These are phyloP conservation scores for Thielaviopsis populi DNA, from an alignment of 2,329 filamentous ascomycete genomes.

Conservation along the genomic window DNA sequence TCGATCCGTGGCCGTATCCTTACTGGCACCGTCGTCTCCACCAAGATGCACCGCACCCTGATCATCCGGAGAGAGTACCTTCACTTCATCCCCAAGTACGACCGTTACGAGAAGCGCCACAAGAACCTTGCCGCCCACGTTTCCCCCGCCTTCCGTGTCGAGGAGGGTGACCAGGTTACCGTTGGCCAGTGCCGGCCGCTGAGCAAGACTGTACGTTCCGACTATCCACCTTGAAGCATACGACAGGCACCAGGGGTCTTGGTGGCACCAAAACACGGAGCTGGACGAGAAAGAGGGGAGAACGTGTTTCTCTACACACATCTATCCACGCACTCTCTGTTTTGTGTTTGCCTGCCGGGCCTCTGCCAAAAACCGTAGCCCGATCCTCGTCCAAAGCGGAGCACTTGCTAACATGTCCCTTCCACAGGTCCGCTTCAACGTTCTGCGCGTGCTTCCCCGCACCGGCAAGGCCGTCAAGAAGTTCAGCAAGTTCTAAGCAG, in stretches of 20 bases:
- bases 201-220: slow-evolving; percentile 86
- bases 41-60: slow-evolving; percentile 99
- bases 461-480: slow-evolving; percentile 95
- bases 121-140: slow-evolving; percentile 99
- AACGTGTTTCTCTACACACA: background rate
- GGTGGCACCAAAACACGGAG: background rate
- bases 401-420: slow-evolving; percentile 7
- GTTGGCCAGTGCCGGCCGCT: slow-evolving; percentile 99
- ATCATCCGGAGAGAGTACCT: slow-evolving; percentile 99
- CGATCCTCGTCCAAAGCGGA: background rate
- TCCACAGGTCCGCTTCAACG: slow-evolving; percentile 89
- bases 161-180: slow-evolving; percentile 98
- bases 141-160: slow-evolving; percentile 98
- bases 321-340: background rate
- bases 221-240: background rate
- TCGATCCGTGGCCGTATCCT: slow-evolving; percentile 99
- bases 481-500: slow-evolving; percentile 92
- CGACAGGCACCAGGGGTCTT: background rate
- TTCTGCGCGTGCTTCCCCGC: slow-evolving; percentile 93
- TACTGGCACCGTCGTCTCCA: slow-evolving; percentile 96
- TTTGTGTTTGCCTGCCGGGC: background rate
- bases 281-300: background rate
- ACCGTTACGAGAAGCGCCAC: slow-evolving; percentile 99
- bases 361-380: background rate
- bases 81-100: slow-evolving; percentile 99